These are phyloP conservation scores for Saprolegnia diclina DNA, from an alignment of 352 stramenopile species.

Conservation along the genomic window DNA sequence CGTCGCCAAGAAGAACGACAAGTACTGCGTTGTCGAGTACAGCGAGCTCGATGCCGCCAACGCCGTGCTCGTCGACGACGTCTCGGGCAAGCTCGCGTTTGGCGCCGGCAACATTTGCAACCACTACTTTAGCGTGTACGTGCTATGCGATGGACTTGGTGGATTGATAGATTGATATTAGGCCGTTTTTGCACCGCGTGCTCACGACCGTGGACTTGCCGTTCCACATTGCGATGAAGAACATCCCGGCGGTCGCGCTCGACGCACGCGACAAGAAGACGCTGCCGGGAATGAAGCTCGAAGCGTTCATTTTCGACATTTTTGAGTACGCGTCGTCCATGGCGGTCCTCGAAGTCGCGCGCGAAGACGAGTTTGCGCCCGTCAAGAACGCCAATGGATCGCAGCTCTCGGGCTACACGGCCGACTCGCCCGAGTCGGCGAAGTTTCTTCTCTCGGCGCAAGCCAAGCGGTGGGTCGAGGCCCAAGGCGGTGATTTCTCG, in stretches of 20 bases:
- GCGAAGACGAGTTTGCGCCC: constrained; percentile 90
- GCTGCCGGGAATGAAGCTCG: constrained; percentile 94
- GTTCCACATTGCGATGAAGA: constrained; percentile 98
- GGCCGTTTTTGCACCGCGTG: constrained; percentile 59
- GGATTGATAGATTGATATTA: constrained; percentile 40
- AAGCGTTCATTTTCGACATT: constrained; percentile 99
- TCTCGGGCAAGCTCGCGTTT: constrained; percentile 86
- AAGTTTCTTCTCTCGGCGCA: constrained; percentile 61
- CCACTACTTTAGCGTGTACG: constrained; percentile 94
- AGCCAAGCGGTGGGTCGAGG: constrained; percentile 51
- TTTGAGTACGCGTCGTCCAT: constrained; percentile 92
- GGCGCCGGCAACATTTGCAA: constrained; percentile 98
- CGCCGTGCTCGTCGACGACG: constrained; percentile 50
- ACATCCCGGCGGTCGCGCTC: constrained; percentile 90
- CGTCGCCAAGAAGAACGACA: constrained; percentile 71
- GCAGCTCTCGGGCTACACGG: constrained; percentile 36
- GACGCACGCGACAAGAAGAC: constrained; percentile 51
- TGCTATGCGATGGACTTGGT: constrained; percentile 8
- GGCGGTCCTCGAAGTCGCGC: constrained; percentile 90
- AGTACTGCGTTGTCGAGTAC: constrained; percentile 96
- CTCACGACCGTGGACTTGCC: constrained; percentile 67
- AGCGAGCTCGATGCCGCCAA: constrained; percentile 87
- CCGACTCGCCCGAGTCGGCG: constrained; percentile 84
- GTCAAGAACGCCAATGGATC: constrained; percentile 81
- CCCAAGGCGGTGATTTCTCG: constrained; percentile 26